Evolutionary conservation across 768 basidiomycete species (phyloP).

Genomic region (Kwoniella dejecticola): DNA sequence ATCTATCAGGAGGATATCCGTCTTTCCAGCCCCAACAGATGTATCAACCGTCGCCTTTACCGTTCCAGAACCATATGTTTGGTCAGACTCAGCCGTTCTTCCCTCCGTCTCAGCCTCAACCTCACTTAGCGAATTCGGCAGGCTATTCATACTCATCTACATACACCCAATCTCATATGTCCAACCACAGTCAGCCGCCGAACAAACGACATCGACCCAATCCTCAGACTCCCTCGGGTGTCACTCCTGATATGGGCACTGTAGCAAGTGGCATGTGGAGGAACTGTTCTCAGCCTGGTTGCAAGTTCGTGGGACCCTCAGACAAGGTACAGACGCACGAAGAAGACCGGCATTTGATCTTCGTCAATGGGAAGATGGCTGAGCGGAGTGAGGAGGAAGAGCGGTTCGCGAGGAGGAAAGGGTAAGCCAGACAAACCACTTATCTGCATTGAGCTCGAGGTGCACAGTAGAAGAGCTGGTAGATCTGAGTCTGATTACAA

Average conservation of each 20-base stretch:
- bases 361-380: constrained; percentile 40
- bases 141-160: constrained; percentile 32
- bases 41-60: neutral
- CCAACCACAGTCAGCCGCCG: too few species aligned
- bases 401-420: constrained; percentile 44
- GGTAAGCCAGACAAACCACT: too few species aligned
- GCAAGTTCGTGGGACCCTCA: constrained; percentile 51
- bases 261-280: constrained; percentile 35
- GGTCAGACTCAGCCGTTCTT: constrained; percentile 35
- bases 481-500: too few species aligned
- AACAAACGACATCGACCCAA: constrained; percentile 1
- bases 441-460: too few species aligned
- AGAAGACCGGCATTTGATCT: constrained; percentile 56
- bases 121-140: constrained; percentile 6
- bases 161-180: constrained; percentile 5
- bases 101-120: constrained; percentile 5
- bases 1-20: constrained; percentile 11
- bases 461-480: too few species aligned
- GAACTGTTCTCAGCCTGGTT: constrained; percentile 50
- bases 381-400: constrained; percentile 53
- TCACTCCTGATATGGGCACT: neutral
- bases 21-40: neutral
- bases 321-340: constrained; percentile 54
- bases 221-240: neutral
- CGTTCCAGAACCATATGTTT: constrained; percentile 1